Base-by-base conservation (phyloP, 352 stramenopile genomes). In the Globisporangium cylindrosporum region DNA sequence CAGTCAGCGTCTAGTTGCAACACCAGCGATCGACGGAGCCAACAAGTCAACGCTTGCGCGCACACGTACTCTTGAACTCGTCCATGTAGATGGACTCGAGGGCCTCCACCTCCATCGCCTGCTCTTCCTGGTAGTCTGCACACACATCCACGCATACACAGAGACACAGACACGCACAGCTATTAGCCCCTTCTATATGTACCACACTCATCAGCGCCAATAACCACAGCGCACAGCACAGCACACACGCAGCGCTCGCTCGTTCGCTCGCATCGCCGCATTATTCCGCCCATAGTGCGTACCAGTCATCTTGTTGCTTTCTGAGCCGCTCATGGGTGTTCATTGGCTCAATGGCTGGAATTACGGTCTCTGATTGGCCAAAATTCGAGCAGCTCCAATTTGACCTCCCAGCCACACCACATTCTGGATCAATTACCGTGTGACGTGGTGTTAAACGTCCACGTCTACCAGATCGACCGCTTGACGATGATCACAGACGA, bases 31-130 rank as follows among this genome's bases (percentile, higher is more conserved):
- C 4, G 1, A 10, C 12, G 3, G 14, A 41, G 0, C 15, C 27
- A 64, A 48, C 10, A 32, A 43, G 38, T 6, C 10, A 24, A 51
- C 29, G 58, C 6, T 18, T 8, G 27, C 22, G 9, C 15, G 5
- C 14, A 41, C 12, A 82, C 84, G 58, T 74, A 96, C 88, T 89
- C 60, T 73, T 89, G 75, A 96, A 96, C 68, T 96, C 88, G 73
- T 96, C 84, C 82, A 93, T 95, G 74, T 96, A 96, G 62, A 96
- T 96, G 73, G 88, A 86, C 68, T 95, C 88, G 66, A 96, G 85
- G 54, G 88, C 88, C 68, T 96, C 88, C 72, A 94, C 87, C 79
- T 96, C 88, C 88, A 96, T 96, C 71, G 74, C 76, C 75, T 95
- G 87, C 64, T 96, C 88, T 73, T 94, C 88, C 67, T 86, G 87